These are phyloP conservation scores for Phytophthora ramorum DNA, from an alignment of 352 stramenopile genomes.

Conservation along the genomic window DNA sequence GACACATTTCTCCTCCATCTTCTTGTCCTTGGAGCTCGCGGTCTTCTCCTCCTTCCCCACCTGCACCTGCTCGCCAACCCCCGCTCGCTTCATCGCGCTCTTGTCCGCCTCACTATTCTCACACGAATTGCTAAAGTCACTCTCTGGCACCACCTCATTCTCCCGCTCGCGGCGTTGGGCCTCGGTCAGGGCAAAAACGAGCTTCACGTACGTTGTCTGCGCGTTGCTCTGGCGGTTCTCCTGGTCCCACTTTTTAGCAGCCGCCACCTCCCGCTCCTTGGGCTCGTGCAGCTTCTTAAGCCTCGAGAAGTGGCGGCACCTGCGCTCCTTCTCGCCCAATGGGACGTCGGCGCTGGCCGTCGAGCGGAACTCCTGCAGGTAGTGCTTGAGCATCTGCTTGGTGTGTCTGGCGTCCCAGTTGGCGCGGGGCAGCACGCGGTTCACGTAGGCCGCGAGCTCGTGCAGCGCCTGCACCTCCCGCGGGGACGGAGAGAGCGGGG, in stretches of 20 bases:
- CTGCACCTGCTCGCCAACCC: not conserved
- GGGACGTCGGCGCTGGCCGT: conserved; percentile 3
- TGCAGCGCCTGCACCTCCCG: not conserved
- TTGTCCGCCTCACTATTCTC: conserved; percentile 19
- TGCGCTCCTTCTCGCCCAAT: conserved; percentile 12
- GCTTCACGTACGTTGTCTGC: conserved; percentile 1
- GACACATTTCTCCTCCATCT: not conserved
- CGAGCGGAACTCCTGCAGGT: conserved; percentile 14
- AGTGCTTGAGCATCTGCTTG: conserved; percentile 19
- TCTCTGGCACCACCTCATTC: conserved; percentile 15
- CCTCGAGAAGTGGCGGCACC: conserved; percentile 18
- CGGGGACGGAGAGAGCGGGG: conserved; percentile 7
- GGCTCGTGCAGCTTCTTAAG: conserved; percentile 15
- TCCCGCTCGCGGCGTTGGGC: conserved; percentile 9
- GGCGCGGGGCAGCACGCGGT: not conserved
- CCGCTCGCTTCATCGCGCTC: not conserved
- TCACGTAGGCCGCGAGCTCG: conserved; percentile 23
- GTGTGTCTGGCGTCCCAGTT: conserved; percentile 13
- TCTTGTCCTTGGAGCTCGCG: too few species aligned
- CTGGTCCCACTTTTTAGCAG: too few species aligned
- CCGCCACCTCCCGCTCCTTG: too few species aligned
- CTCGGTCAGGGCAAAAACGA: conserved; percentile 9
- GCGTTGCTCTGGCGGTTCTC: not conserved
- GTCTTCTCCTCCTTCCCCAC: not conserved
- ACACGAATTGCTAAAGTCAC: conserved; percentile 20